phyloP scores from a whole-genome alignment of 176 grass and related monocot species.

The Ensete glaucum region DNA sequence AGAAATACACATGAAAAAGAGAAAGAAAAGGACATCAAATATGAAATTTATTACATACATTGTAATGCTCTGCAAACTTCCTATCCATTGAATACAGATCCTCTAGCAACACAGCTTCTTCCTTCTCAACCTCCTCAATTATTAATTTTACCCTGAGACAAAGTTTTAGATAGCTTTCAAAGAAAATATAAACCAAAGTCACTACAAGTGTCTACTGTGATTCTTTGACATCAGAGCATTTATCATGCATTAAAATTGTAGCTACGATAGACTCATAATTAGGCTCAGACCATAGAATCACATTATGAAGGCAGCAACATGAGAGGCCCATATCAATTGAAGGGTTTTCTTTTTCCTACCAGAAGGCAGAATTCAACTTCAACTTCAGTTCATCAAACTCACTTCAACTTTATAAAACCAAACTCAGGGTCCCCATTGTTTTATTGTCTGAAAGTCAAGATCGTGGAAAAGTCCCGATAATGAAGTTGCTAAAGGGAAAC shows the following conservation, averaged over 20 bases:
- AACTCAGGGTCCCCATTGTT: too few species aligned
- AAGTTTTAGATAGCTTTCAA: conserved; percentile 8
- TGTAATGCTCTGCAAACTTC: conserved; percentile 97
- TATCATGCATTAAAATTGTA: too few species aligned
- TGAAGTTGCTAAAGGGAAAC: too few species aligned
- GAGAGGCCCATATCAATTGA: not conserved
- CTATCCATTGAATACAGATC: conserved; percentile 97
- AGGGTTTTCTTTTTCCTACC: not conserved
- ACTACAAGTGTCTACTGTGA: too few species aligned
- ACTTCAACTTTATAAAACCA: too few species aligned
- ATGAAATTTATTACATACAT: conserved; percentile 35
- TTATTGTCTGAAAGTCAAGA: too few species aligned
- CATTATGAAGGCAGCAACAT: not conserved
- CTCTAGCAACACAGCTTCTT: conserved; percentile 70
- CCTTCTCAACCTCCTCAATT: conserved; percentile 87
- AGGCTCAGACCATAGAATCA: too few species aligned
- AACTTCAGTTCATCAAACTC: too few species aligned
- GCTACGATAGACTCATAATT: too few species aligned
- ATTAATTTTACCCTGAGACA: conserved; percentile 76
- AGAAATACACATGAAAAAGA: not conserved
- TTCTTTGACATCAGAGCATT: too few species aligned
- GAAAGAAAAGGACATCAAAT: not conserved
- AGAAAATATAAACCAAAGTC: not conserved
- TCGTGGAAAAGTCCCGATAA: too few species aligned
- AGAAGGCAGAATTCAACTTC: not conserved